Evolutionary conservation across 495 filamentous ascomycete species (phyloP).

Genomic region (Cenococcum geophilum): DNA sequence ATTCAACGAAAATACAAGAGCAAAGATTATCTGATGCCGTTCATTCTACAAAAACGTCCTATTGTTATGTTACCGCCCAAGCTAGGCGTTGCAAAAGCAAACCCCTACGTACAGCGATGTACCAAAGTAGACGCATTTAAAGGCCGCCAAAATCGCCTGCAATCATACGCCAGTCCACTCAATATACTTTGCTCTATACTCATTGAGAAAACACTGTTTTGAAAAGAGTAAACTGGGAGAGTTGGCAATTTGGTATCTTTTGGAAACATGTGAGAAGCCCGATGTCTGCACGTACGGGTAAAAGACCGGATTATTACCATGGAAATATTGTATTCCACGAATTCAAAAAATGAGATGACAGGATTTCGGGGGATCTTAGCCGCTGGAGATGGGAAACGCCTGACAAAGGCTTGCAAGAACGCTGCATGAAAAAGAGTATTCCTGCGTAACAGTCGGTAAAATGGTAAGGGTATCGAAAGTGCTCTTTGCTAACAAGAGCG

Average conservation of each 20-base stretch:
- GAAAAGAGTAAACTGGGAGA: not conserved
- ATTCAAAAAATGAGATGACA: constrained; percentile 2
- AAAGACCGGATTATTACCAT: not conserved
- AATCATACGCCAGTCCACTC: not conserved
- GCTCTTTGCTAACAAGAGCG: not conserved
- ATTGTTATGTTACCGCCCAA: not conserved
- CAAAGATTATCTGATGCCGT: not conserved
- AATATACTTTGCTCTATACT: not conserved
- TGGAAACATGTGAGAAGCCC: not conserved
- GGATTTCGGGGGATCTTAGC: not conserved
- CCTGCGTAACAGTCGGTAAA: not conserved
- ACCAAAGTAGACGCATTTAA: not conserved
- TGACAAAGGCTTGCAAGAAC: not conserved
- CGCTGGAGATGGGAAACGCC: not conserved
- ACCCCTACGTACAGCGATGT: not conserved
- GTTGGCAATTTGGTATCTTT: constrained; percentile 1
- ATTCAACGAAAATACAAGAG: not conserved
- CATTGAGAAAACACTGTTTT: not conserved
- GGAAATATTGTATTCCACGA: not conserved
- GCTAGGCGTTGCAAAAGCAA: not conserved
- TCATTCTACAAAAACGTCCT: not conserved
- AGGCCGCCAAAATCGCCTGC: not conserved
- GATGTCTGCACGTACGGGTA: not conserved
- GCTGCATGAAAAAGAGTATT: not conserved
- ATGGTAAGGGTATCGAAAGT: not conserved